phyloP scores from a whole-genome alignment of 768 basidiomycete genomes.

The Termitomyces sp. region DNA sequence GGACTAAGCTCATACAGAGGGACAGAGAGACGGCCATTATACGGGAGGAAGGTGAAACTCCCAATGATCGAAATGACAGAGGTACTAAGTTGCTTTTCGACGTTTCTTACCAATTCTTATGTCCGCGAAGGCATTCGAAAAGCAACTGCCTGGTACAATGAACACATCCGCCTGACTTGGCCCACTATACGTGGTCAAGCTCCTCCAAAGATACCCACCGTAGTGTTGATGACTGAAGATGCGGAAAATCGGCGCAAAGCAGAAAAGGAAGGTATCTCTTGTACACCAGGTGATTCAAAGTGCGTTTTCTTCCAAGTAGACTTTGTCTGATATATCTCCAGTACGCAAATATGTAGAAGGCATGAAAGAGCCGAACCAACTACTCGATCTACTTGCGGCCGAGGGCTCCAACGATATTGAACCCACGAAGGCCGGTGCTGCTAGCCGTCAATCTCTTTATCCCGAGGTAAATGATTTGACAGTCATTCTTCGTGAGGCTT shows the following conservation, averaged over 20 bases:
- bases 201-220: slow-evolving; percentile 40
- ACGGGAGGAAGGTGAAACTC: slow-evolving; percentile 71
- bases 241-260: slow-evolving; percentile 78
- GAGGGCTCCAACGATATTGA: slow-evolving; percentile 59
- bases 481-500: neutral
- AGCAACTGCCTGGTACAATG: slow-evolving; percentile 82
- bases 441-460: slow-evolving; percentile 59
- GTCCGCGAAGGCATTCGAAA: slow-evolving; percentile 73
- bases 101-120: neutral
- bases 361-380: slow-evolving; percentile 52
- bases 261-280: slow-evolving; percentile 52
- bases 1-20: neutral
- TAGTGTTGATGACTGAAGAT: slow-evolving; percentile 89
- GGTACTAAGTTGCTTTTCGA: slow-evolving; percentile 36
- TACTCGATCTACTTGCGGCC: slow-evolving; percentile 80
- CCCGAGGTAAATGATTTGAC: slow-evolving; percentile 51
- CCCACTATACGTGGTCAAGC: slow-evolving; percentile 48
- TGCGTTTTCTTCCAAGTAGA: neutral
- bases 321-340: slow-evolving; percentile 19
- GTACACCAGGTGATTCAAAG: slow-evolving; percentile 50
- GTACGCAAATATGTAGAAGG: slow-evolving; percentile 81
- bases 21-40: slow-evolving; percentile 80
- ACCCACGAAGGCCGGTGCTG: slow-evolving; percentile 49
- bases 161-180: slow-evolving; percentile 55
- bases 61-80: slow-evolving; percentile 94